phyloP scores from a whole-genome alignment of 2,329 filamentous ascomycete genomes.

The Venturiaceae sp. region DNA sequence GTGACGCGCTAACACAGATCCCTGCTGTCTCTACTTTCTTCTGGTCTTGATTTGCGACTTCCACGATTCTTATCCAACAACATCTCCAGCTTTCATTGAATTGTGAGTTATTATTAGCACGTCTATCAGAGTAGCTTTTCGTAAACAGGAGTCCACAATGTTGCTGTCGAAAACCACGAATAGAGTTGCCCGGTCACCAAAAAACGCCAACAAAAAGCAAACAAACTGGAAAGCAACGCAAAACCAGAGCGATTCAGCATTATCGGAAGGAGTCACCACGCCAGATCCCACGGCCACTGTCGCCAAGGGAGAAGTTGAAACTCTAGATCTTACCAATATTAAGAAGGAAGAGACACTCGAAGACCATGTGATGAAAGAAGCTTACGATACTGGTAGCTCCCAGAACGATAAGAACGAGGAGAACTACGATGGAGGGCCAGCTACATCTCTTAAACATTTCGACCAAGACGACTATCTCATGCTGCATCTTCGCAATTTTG shows the following conservation, averaged over 20 bases:
- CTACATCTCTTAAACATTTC: neutral
- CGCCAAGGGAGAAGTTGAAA: neutral
- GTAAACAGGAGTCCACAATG: too few species aligned
- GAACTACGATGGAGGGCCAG: too few species aligned
- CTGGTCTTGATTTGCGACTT: too few species aligned
- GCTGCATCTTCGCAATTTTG: neutral
- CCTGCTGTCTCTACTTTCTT: too few species aligned
- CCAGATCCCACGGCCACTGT: neutral
- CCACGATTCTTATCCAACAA: too few species aligned
- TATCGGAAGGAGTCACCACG: neutral
- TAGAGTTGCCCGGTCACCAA: too few species aligned
- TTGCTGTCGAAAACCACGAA: too few species aligned
- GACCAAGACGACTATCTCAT: neutral
- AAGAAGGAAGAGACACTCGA: neutral
- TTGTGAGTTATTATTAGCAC: too few species aligned
- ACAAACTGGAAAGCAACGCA: neutral
- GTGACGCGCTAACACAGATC: too few species aligned
- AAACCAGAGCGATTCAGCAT: neutral
- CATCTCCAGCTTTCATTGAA: too few species aligned
- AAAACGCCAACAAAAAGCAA: neutral
- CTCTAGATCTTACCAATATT: neutral
- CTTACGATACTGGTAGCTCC: neutral
- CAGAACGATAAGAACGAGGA: neutral
- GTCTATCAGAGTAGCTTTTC: too few species aligned
- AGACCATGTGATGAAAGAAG: neutral